Conservation (phyloP, 2,329 filamentous ascomycete genomes). For the Calonectria multiphialidica region DNA sequence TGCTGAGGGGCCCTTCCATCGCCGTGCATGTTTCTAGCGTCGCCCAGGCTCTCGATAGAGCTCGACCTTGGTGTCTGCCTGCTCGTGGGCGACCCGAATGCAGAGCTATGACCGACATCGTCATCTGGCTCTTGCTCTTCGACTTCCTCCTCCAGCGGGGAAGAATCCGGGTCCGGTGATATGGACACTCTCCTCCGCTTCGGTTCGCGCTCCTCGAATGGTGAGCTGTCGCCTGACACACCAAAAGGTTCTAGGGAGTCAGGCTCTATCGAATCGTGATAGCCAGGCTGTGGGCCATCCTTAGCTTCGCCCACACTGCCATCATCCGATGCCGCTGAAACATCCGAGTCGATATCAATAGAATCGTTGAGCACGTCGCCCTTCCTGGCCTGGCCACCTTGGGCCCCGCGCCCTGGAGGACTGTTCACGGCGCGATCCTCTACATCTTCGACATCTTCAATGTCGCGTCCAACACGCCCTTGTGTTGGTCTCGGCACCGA, state of each 20-base stretch:
- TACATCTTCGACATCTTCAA: conserved; percentile 51
- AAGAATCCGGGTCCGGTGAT: conserved; percentile 38
- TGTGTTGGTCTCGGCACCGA: conserved; percentile 47
- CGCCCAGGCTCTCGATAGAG: conserved; percentile 29
- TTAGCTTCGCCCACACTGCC: conserved; percentile 10
- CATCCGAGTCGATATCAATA: conserved; percentile 46
- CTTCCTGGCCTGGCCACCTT: conserved; percentile 14
- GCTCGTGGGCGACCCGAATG: background rate
- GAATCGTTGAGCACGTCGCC: conserved; percentile 37
- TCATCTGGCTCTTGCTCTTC: conserved; percentile 3
- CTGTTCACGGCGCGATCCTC: conserved; percentile 32
- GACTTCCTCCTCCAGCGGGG: conserved; percentile 11
- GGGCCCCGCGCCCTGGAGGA: conserved; percentile 12
- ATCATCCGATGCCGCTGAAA: conserved; percentile 30
- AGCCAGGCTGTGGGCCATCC: conserved; percentile 8
- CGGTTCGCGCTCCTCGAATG: conserved; percentile 32
- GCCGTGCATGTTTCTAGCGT: conserved; percentile 25
- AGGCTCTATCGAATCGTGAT: conserved; percentile 12
- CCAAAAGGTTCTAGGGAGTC: conserved; percentile 19
- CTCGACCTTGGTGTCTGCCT: conserved; percentile 22
- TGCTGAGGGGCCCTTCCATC: conserved; percentile 43
- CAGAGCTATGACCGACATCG: background rate
- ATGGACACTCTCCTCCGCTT: conserved; percentile 47
- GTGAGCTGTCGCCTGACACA: conserved; percentile 14
- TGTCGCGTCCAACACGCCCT: conserved; percentile 36